Evolutionary conservation across 225 moss, liverwort and hornwort species (phyloP).

Genomic region (Polytrichum formosum): DNA sequence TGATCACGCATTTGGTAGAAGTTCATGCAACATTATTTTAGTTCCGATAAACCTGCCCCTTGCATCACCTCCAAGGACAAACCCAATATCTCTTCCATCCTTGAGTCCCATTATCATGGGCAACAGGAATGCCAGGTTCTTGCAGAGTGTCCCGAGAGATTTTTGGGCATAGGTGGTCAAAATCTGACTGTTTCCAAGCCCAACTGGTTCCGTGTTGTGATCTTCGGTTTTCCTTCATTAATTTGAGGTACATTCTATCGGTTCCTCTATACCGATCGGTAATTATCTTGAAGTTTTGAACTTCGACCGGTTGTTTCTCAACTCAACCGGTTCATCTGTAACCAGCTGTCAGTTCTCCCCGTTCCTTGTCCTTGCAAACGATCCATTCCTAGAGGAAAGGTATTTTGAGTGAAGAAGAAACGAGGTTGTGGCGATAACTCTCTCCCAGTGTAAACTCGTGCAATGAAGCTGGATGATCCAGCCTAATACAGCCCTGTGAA

Average conservation of each 20-base stretch:
- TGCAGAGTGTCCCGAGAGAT: neutral
- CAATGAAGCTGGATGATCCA: neutral
- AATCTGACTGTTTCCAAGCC: no score
- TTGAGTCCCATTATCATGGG: neutral
- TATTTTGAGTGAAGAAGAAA: neutral
- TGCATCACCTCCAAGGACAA: neutral
- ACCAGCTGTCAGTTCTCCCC: no score
- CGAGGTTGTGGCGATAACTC: neutral
- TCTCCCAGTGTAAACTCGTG: neutral
- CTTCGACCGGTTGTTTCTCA: no score
- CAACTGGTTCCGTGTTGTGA: no score
- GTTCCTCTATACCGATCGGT: no score
- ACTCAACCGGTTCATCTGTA: no score
- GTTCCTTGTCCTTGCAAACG: no score
- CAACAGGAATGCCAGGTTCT: neutral
- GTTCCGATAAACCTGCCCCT: neutral
- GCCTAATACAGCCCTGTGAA: neutral
- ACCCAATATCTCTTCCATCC: neutral
- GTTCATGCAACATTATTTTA: neutral
- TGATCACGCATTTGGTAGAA: constrained; percentile 1
- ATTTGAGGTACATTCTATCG: no score
- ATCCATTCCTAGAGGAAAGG: neutral
- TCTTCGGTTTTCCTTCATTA: no score
- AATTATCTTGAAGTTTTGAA: no score
- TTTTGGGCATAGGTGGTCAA: no score